A percentile compares a stretch with the other conserved stretches of the same genome.
Conservation (phyloP, 257 asterid species). For the Eucommia ulmoides region DNA sequence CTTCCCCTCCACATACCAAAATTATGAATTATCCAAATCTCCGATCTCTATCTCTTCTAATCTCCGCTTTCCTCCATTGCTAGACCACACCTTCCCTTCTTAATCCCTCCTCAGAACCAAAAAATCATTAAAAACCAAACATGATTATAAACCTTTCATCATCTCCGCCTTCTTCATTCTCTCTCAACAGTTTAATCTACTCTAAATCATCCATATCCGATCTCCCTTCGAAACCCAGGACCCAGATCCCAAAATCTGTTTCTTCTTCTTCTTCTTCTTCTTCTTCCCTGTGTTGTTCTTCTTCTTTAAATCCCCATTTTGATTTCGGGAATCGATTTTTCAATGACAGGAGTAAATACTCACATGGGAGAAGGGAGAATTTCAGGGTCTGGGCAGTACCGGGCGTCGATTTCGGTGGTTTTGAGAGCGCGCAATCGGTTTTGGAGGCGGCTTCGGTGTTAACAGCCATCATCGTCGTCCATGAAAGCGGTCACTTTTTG, state of each 20-base stretch:
- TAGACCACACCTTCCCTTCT: background rate
- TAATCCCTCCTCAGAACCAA: conserved; percentile 5
- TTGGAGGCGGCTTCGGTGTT: conserved; percentile 69
- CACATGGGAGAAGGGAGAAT: conserved; percentile 22
- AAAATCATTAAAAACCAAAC: conserved; percentile 7
- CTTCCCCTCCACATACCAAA: background rate
- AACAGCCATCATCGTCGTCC: conserved; percentile 79
- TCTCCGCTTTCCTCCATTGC: background rate
- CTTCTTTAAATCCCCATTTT: conserved; percentile 16
- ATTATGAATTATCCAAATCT: background rate
- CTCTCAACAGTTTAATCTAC: conserved; percentile 28
- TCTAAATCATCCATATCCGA: conserved; percentile 38
- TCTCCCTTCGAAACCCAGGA: conserved; percentile 16
- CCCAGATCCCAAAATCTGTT: conserved; percentile 21
- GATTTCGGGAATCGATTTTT: conserved; percentile 30
- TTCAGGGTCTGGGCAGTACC: conserved; percentile 36
- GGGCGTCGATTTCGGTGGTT: conserved; percentile 55
- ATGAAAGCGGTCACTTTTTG: conserved; percentile 84
- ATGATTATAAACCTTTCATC: conserved; percentile 61
- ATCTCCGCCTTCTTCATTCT: conserved; percentile 28
- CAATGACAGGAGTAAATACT: conserved; percentile 9
- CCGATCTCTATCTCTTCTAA: background rate
- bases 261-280: conserved; percentile 10
- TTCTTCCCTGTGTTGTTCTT: conserved; percentile 10
- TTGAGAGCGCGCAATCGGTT: conserved; percentile 70